Conservation (phyloP, 345 rosid genomes). For the Euphorbia lathyris region DNA sequence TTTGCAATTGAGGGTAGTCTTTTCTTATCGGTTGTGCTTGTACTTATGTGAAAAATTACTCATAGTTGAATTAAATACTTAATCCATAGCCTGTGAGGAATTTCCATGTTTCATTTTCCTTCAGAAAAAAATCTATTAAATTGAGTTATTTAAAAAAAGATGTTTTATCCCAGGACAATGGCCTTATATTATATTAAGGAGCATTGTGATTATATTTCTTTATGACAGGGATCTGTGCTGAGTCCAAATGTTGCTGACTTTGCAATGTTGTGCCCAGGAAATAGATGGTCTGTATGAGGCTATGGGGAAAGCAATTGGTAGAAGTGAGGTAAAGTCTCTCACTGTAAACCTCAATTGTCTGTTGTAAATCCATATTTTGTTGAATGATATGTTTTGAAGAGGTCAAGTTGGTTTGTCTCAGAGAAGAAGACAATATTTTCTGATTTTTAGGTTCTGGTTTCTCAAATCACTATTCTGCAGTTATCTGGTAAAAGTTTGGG, state of each 20-base stretch:
- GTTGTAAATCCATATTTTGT: background rate
- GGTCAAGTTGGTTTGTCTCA: background rate
- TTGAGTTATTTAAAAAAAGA: constrained; percentile 4
- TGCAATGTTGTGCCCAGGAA: constrained; percentile 79
- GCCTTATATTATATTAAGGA: constrained; percentile 46
- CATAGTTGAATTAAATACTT: background rate
- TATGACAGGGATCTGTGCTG: constrained; percentile 61
- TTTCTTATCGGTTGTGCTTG: background rate
- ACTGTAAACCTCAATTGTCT: background rate
- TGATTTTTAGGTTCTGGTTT: background rate
- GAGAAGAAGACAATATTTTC: background rate
- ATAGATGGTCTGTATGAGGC: constrained; percentile 59
- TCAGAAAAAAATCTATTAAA: constrained; percentile 4
- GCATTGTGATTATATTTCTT: constrained; percentile 51
- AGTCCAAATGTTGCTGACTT: constrained; percentile 70
- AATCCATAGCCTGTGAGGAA: background rate
- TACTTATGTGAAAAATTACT: background rate
- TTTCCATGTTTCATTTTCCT: background rate
- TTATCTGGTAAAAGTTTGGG: background rate
- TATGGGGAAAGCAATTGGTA: constrained; percentile 50
- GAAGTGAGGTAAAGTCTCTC: constrained; percentile 54
- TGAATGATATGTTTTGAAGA: background rate
- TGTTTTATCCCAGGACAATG: constrained; percentile 24
- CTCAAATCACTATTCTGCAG: background rate
- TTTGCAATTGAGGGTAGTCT: background rate